Percentiles rank a stretch among this genome's conserved stretches.
Evolutionary conservation across 805 yeast genomes (phyloP).

Genomic region (Ascoidea rubescens): DNA sequence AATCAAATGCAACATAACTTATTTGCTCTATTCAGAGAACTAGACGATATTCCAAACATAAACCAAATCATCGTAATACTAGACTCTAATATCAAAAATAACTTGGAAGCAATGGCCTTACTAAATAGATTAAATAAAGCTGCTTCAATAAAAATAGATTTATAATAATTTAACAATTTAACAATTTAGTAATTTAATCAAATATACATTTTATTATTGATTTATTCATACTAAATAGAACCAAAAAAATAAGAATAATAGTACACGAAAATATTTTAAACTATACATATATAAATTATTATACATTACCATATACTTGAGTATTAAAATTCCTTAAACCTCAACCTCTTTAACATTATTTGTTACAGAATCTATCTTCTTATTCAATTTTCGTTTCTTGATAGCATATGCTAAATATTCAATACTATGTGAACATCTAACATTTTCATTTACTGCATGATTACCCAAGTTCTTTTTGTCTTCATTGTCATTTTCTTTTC

Average conservation of each 20-base stretch:
- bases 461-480: no score
- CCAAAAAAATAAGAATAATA: no score
- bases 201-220: no score
- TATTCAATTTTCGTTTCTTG: no score
- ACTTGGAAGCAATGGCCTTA: conserved; percentile 73
- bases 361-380: background rate
- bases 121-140: conserved; percentile 88
- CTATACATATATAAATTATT: no score
- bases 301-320: no score
- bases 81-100: conserved; percentile 53
- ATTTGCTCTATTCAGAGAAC: conserved; percentile 58
- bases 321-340: no score
- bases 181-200: no score
- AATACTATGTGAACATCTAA: background rate
- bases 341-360: background rate
- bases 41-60: conserved; percentile 49
- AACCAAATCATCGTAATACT: conserved; percentile 51
- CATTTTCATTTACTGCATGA: background rate
- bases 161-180: no score
- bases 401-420: background rate
- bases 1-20: conserved; percentile 60
- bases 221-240: no score
- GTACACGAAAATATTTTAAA: no score
- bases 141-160: conserved; percentile 32
- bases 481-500: no score